Base-by-base conservation (phyloP, 2,329 filamentous ascomycete species). In the Endoconidiophora laricicola region DNA sequence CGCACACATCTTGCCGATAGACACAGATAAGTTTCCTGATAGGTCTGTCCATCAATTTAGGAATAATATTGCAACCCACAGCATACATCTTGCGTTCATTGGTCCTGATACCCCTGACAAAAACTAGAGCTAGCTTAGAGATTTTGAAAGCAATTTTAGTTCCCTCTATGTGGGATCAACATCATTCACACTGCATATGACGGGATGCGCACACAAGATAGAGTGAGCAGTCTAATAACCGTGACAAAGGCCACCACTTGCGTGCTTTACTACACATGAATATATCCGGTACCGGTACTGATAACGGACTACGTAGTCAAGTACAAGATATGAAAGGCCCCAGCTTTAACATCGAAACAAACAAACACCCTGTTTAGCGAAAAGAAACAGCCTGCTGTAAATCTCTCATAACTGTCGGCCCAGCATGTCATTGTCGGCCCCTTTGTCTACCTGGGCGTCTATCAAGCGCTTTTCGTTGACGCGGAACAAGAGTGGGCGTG, bases 391-490 rank as follows among this genome's bases (percentile, higher is more conserved):
- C 3, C 12, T 22, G 6, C 38, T 16, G 20, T 22, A 12, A 5
- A 18, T 24, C 14, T 6, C 12, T 14, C n/a, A 22, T 22, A 43
- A 1, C 41, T 20, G 12, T 5, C 12, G 14, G 7, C 22, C 22
- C 14, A 22, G 22, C 24, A 20, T 22, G 20, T 43, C 12, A 33
- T 37, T 20, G n/a, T 46, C 44, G 5, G 12, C 39, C 16, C 12
- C 47, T 12, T 43, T 24, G 24, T 29, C 26, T 29, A 26, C n/a
- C 24, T 49, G 47, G 47, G 18, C 47, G 5, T 33, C 39, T 12
- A 42, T 49, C 14, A 49, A 49, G 40, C 47, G 47, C 9, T 49
- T 49, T 12, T 49, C 47, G 3, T 14, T 49, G 7, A 16, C 18
- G 7, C 16, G n/a, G n/a, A 29, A 26, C 7, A 49, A 41, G 22